These are phyloP conservation scores for Termitomyces sp. DNA, from an alignment of 768 basidiomycete species.

Conservation along the genomic window DNA sequence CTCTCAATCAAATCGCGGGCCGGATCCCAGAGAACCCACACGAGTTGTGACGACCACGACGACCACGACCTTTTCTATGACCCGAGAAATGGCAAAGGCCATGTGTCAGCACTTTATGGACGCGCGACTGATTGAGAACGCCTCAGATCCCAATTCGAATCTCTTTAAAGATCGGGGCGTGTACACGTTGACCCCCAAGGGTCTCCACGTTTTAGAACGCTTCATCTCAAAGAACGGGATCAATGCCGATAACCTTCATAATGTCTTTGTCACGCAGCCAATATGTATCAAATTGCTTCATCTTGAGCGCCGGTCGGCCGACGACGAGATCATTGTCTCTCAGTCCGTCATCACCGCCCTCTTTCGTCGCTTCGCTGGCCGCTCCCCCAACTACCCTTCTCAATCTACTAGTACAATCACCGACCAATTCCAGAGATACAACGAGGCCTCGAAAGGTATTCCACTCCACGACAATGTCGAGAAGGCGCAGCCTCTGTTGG, in stretches of 20 bases:
- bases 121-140: conserved; percentile 95
- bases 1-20: conserved; percentile 96
- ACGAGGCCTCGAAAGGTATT: conserved; percentile 74
- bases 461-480: conserved; percentile 69
- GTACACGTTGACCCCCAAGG: conserved; percentile 94
- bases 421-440: conserved; percentile 68
- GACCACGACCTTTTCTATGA: conserved; percentile 99
- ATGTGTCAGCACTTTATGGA: conserved; percentile 99
- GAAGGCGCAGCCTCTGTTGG: conserved; percentile 49
- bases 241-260: conserved; percentile 86
- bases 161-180: conserved; percentile 98
- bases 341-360: conserved; percentile 91
- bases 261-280: conserved; percentile 86
- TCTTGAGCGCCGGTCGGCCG: conserved; percentile 85
- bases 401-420: conserved; percentile 34
- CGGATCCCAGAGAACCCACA: conserved; percentile 96
- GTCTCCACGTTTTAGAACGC: conserved; percentile 97
- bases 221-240: conserved; percentile 99
- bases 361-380: conserved; percentile 93
- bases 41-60: conserved; percentile 99
- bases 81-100: conserved; percentile 98
- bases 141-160: conserved; percentile 80
- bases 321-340: conserved; percentile 97
- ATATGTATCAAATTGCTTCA: conserved; percentile 98
- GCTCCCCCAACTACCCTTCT: conserved; percentile 73